These are phyloP conservation scores for Meira miltonrushii DNA, from an alignment of 1,284 basidiomycete genomes.

Conservation along the genomic window DNA sequence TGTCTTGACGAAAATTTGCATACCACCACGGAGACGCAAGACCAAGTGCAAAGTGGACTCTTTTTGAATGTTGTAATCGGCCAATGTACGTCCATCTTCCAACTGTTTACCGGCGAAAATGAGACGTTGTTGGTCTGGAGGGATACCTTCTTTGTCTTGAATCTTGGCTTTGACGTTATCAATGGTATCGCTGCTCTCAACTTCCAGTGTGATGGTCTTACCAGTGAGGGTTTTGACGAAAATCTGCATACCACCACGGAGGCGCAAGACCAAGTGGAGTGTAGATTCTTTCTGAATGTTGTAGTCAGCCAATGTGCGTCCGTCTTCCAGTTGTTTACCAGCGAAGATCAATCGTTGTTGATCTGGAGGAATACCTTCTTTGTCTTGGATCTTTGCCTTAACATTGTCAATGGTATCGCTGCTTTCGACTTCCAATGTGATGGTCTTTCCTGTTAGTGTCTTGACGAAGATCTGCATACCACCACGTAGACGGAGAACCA, in stretches of 20 bases:
- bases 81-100: conserved; percentile 56
- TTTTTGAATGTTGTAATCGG: conserved; percentile 54
- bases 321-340: conserved; percentile 56
- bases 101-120: conserved; percentile 57
- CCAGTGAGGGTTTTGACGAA: conserved; percentile 51
- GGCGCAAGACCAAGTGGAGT: conserved; percentile 85
- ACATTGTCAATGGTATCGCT: conserved; percentile 88
- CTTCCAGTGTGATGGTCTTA: conserved; percentile 82
- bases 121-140: conserved; percentile 56
- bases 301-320: conserved; percentile 55
- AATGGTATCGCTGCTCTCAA: conserved; percentile 83
- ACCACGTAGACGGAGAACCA: conserved; percentile 79
- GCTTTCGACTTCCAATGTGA: conserved; percentile 84
- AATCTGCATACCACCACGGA: conserved; percentile 41
- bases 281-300: conserved; percentile 85
- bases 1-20: too few relatives aligned
- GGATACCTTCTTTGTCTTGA: conserved; percentile 52
- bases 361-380: conserved; percentile 54
- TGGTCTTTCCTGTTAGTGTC: conserved; percentile 94
- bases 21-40: too few relatives aligned
- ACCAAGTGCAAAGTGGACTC: conserved; percentile 47
- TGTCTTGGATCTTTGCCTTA: conserved; percentile 50
- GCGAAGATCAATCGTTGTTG: conserved; percentile 57
- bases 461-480: conserved; percentile 57
- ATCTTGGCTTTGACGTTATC: too few relatives aligned